Evolutionary conservation across 225 moss, liverwort and hornwort species (phyloP).

Genomic region (Polytrichum formosum): DNA sequence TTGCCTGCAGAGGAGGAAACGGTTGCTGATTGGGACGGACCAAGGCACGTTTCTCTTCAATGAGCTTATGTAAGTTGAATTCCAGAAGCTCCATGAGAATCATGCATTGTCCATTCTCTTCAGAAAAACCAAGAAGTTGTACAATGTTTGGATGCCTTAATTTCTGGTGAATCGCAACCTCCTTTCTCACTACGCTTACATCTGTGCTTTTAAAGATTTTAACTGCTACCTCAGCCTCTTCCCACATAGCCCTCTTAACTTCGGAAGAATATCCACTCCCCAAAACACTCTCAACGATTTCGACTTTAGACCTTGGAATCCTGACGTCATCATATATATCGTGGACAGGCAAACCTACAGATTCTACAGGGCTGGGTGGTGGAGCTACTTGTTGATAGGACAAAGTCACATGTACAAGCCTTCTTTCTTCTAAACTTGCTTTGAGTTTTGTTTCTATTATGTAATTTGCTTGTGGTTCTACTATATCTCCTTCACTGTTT

Average conservation of each 20-base stretch:
- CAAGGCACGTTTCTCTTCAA: background rate
- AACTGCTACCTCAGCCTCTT: conserved; percentile 3
- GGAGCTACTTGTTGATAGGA: background rate
- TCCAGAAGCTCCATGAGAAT: conserved; percentile 27
- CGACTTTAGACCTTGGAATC: conserved; percentile 1
- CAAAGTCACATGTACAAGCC: background rate
- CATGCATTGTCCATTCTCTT: conserved; percentile 9
- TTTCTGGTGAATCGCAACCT: conserved; percentile 5
- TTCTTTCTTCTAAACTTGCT: background rate
- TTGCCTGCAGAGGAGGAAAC: conserved; percentile 5
- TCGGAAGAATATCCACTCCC: conserved; percentile 4
- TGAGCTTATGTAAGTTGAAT: conserved; percentile 11
- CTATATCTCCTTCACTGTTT: no score
- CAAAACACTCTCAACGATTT: conserved; percentile 1
- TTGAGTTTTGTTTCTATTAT: no score
- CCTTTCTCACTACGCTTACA: background rate
- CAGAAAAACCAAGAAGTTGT: conserved; percentile 9
- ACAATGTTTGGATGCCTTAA: conserved; percentile 16
- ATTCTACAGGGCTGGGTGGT: no score
- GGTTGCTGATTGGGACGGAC: background rate
- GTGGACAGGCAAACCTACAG: no score
- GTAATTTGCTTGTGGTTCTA: no score
- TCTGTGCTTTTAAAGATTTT: background rate
- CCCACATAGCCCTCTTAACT: conserved; percentile 17
- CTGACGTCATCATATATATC: background rate